These are phyloP conservation scores for Puccinia sorghi DNA, from an alignment of 1,284 basidiomycete genomes.

Conservation along the genomic window DNA sequence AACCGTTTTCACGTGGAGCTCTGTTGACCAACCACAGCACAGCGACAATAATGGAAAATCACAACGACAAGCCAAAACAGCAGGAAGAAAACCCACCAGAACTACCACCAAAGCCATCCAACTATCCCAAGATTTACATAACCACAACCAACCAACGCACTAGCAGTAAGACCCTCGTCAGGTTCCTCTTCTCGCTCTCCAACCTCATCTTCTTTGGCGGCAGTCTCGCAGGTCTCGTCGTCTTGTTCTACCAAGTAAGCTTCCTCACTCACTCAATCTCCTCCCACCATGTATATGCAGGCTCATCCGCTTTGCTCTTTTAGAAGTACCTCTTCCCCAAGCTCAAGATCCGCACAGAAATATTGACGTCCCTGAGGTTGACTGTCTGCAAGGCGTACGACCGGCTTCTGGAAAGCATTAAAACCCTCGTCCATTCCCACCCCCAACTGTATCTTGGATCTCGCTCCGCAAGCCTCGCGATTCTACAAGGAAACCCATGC, in stretches of 20 bases:
- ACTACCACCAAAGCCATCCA: not conserved
- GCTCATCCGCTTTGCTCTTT: not conserved
- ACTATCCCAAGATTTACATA: not conserved
- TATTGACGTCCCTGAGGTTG: not conserved
- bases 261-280: not conserved
- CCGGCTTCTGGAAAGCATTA: not conserved
- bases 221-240: constrained; percentile 5
- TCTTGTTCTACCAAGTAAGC: constrained; percentile 14
- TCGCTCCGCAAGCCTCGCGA: not conserved
- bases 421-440: not conserved
- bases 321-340: constrained; percentile 28
- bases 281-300: not conserved
- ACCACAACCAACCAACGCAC: not conserved
- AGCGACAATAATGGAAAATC: too few species aligned
- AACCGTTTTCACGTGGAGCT: too few species aligned
- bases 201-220: constrained; percentile 29
- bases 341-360: constrained; percentile 8
- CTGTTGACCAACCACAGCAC: too few species aligned
- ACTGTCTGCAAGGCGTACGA: not conserved
- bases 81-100: not conserved
- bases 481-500: not conserved
- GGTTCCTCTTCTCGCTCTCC: constrained; percentile 19
- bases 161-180: not conserved
- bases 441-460: not conserved
- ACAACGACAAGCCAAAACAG: too few species aligned